These are phyloP conservation scores for Penicillium paxilli DNA, from an alignment of 495 filamentous ascomycete genomes.

Conservation along the genomic window DNA sequence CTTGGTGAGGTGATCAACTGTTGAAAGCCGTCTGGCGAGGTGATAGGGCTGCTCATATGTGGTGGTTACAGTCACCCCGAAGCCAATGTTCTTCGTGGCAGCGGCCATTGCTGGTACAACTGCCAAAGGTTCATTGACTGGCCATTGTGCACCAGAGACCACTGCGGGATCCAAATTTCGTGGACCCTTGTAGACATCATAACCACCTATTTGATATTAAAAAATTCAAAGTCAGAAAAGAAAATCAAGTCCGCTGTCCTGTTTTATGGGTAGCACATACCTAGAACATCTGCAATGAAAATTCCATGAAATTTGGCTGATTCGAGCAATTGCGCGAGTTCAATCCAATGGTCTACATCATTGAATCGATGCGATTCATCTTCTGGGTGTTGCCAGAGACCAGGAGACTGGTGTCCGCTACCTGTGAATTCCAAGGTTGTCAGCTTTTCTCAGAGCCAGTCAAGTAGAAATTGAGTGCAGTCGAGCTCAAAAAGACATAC, in stretches of 20 bases:
- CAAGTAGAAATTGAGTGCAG: too few relatives aligned
- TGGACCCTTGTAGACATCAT: constrained; percentile 66
- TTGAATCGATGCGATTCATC: constrained; percentile 55
- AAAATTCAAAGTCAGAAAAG: too few relatives aligned
- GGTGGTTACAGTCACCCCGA: constrained; percentile 68
- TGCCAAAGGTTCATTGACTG: constrained; percentile 55
- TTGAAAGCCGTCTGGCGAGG: constrained; percentile 63
- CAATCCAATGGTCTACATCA: constrained; percentile 50
- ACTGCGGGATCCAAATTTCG: constrained; percentile 58
- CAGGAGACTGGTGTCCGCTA: constrained; percentile 55
- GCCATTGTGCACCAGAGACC: constrained; percentile 65
- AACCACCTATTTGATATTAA: too few relatives aligned
- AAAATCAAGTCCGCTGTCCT: too few relatives aligned
- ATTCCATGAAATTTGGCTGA: constrained; percentile 56
- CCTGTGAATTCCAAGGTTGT: constrained; percentile 35
- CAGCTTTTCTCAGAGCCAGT: too few relatives aligned
- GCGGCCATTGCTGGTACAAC: constrained; percentile 49
- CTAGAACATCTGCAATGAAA: constrained; percentile 56
- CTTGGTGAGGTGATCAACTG: constrained; percentile 66
- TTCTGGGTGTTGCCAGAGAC: constrained; percentile 54
- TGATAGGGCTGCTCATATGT: constrained; percentile 73
- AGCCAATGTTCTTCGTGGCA: constrained; percentile 63
- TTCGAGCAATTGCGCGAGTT: constrained; percentile 50
- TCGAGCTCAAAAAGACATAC: too few relatives aligned
- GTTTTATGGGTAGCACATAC: constrained; percentile 19